Conservation (phyloP, 1,139 yeast species). For the Geotrichum aggregatum region DNA sequence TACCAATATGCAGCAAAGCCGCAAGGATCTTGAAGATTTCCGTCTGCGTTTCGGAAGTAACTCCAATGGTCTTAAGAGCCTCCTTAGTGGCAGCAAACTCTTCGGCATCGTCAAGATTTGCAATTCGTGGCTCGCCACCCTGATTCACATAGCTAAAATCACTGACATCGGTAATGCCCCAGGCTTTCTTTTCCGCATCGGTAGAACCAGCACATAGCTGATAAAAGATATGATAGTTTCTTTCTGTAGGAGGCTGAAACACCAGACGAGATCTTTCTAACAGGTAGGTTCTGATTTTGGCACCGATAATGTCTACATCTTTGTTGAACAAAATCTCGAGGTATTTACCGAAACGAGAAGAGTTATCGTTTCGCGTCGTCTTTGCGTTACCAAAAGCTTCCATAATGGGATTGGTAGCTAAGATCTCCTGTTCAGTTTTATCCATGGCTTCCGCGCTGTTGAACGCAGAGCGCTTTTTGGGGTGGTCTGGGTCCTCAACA, state of each 20-base stretch:
- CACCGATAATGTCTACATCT: constrained; percentile 79
- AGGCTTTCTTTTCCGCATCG: constrained; percentile 52
- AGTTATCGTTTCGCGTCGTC: constrained; percentile 94
- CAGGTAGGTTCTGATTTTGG: constrained; percentile 85
- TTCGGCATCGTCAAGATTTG: constrained; percentile 73
- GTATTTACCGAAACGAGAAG: constrained; percentile 95
- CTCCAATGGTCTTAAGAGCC: constrained; percentile 78
- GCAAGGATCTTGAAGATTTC: constrained; percentile 77
- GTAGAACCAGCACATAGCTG: constrained; percentile 80
- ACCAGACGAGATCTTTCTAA: constrained; percentile 92
- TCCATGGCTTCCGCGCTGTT: constrained; percentile 68
- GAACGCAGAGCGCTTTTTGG: constrained; percentile 28
- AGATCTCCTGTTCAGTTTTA: constrained; percentile 86
- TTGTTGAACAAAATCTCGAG: constrained; percentile 82
- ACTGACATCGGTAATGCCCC: constrained; percentile 55
- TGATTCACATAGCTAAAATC: constrained; percentile 84
- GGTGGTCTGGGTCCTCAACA: constrained; percentile 64
- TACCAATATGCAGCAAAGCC: constrained; percentile 89
- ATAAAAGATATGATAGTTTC: constrained; percentile 94
- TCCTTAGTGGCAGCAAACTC: constrained; percentile 72
- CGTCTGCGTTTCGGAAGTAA: constrained; percentile 54
- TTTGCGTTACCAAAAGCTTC: constrained; percentile 98
- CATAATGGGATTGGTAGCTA: constrained; percentile 97
- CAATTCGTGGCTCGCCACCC: constrained; percentile 73
- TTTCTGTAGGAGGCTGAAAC: constrained; percentile 81